phyloP scores from a whole-genome alignment of 495 filamentous ascomycete genomes.

The Podospora appendiculata region DNA sequence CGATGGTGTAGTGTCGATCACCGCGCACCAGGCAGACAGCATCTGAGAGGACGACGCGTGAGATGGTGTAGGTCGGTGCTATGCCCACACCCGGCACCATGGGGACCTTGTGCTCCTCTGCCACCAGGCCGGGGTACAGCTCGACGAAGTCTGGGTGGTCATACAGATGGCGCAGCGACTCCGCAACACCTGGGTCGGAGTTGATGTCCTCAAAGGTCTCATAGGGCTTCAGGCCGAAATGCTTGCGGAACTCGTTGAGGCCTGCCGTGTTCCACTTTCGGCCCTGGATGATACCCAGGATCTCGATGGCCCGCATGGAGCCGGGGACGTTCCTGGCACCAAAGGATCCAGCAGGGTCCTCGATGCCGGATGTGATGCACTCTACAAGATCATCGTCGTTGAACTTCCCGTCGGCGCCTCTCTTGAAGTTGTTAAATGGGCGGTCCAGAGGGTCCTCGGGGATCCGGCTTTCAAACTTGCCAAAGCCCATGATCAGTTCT shows the following conservation, averaged over 20 bases:
- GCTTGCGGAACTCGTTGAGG: conserved; percentile 80
- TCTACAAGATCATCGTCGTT: conserved; percentile 61
- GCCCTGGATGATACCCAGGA: conserved; percentile 78
- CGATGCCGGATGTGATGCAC: conserved; percentile 57
- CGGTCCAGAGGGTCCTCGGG: conserved; percentile 57
- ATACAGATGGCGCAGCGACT: conserved; percentile 67
- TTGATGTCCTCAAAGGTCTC: conserved; percentile 83
- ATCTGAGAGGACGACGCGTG: conserved; percentile 76
- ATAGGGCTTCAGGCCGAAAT: conserved; percentile 68
- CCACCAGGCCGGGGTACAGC: conserved; percentile 73
- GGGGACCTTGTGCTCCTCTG: conserved; percentile 69
- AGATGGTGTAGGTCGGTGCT: conserved; percentile 74
- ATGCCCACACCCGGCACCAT: conserved; percentile 75
- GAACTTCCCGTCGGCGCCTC: conserved; percentile 52
- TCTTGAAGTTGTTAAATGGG: conserved; percentile 54
- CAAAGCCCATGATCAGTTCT: conserved; percentile 53
- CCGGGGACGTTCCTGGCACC: conserved; percentile 70
- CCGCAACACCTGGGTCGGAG: conserved; percentile 61
- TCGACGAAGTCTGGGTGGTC: conserved; percentile 65
- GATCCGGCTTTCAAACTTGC: conserved; percentile 49
- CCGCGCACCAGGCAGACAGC: conserved; percentile 79
- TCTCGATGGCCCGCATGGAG: conserved; percentile 67
- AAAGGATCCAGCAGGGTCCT: conserved; percentile 54
- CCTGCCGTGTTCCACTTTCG: conserved; percentile 76
- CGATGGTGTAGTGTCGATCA: conserved; percentile 75